Percentiles rank a stretch among this genome's conserved stretches.
Evolutionary conservation across 192 early-diverging fungal species (phyloP).

Genomic region (Oehlia diaphana): DNA sequence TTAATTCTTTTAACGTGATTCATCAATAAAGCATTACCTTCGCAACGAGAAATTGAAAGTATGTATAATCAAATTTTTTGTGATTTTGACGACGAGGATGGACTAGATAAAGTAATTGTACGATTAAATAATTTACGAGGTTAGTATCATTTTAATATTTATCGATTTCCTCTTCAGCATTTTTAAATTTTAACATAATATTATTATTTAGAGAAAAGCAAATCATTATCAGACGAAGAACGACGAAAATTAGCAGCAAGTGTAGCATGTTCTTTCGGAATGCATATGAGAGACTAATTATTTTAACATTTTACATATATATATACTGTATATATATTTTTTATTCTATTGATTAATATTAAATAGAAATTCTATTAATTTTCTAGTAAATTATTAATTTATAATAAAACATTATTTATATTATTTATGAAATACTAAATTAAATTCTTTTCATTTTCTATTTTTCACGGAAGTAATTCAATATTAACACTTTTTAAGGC

Average conservation of each 20-base stretch:
- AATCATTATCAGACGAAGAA: conserved; percentile 53
- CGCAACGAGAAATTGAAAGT: conserved; percentile 33
- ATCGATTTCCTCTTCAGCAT: too few relatives aligned
- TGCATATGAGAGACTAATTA: conserved; percentile 34
- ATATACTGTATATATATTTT: too few relatives aligned
- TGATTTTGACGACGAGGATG: conserved; percentile 39
- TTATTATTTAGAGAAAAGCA: conserved; percentile 47
- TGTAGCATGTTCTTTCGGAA: conserved; percentile 57
- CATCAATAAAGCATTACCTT: conserved; percentile 10
- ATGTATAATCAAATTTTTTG: conserved; percentile 46
- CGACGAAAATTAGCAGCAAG: conserved; percentile 53
- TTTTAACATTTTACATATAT: not conserved
- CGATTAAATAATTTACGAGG: conserved; percentile 46
- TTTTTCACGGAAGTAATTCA: conserved; percentile 46
- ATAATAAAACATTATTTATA: not conserved
- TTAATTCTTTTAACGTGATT: not conserved
- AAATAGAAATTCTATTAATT: not conserved
- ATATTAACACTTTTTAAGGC: conserved; percentile 70
- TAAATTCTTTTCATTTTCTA: not conserved
- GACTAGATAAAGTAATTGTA: conserved; percentile 44
- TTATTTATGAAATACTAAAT: not conserved
- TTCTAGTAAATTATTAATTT: not conserved
- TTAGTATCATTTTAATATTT: conserved; percentile 15
- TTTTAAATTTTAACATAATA: not conserved
- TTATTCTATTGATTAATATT: not conserved